These are phyloP conservation scores for Colletotrichum theobromicola DNA, from an alignment of 2,329 filamentous ascomycete genomes.

Conservation along the genomic window DNA sequence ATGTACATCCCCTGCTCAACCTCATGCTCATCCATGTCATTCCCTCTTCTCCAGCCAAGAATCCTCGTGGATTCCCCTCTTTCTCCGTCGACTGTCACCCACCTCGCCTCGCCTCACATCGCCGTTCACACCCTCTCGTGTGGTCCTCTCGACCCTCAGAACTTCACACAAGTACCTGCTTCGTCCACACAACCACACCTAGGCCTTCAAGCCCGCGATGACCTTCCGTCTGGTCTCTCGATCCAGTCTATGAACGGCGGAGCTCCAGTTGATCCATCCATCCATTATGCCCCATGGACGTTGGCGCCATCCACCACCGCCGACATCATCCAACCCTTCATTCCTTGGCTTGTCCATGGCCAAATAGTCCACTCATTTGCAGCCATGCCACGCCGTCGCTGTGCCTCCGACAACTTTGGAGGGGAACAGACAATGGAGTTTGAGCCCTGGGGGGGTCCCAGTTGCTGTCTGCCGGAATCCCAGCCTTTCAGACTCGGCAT, in stretches of 20 bases:
- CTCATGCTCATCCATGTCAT: background rate
- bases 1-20: background rate
- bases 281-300: background rate
- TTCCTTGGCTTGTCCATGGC: background rate
- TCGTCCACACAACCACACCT: background rate
- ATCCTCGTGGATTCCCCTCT: background rate
- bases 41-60: background rate
- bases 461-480: background rate
- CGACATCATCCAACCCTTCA: background rate
- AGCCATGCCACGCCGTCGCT: background rate
- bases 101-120: background rate
- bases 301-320: constrained; percentile 1
- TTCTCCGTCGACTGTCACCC: background rate
- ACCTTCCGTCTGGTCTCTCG: background rate
- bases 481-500: background rate
- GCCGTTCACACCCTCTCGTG: background rate
- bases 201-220: background rate
- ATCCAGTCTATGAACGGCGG: background rate
- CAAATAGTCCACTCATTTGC: background rate
- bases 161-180: background rate
- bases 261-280: constrained; percentile 3
- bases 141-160: background rate
- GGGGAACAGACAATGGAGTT: background rate
- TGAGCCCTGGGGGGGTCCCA: background rate
- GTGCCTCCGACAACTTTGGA: background rate